These are phyloP conservation scores for Mycena floridula DNA, from an alignment of 768 basidiomycete genomes.

Conservation along the genomic window DNA sequence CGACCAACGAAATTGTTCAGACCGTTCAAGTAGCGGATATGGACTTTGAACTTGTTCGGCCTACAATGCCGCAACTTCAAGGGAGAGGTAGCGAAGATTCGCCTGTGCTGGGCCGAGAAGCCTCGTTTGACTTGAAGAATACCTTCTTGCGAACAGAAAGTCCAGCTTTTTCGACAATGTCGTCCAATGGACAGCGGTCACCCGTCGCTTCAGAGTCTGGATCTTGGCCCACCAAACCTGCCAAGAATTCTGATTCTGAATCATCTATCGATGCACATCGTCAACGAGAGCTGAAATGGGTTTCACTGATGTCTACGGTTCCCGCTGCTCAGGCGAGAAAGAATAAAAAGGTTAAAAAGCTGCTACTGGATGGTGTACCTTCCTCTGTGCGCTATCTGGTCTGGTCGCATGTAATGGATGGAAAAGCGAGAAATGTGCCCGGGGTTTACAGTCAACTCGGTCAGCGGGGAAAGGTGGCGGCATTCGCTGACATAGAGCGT, in stretches of 20 bases:
- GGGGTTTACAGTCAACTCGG: slow-evolving; percentile 62
- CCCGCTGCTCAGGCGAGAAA: slow-evolving; percentile 62
- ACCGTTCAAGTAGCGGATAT: slow-evolving; percentile 73
- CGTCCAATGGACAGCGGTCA: slow-evolving; percentile 22
- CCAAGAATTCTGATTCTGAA: slow-evolving; percentile 23
- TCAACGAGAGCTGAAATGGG: slow-evolving; percentile 73
- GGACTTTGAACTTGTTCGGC: slow-evolving; percentile 75
- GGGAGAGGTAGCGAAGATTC: slow-evolving; percentile 55
- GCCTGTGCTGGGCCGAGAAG: slow-evolving; percentile 28
- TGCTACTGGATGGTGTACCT: slow-evolving; percentile 75
- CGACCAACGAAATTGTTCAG: slow-evolving; percentile 34
- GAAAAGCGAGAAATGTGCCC: slow-evolving; percentile 61
- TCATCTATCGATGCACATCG: slow-evolving; percentile 60
- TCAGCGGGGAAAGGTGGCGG: slow-evolving; percentile 46
- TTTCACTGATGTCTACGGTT: slow-evolving; percentile 50
- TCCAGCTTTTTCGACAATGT: slow-evolving; percentile 36
- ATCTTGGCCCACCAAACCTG: slow-evolving; percentile 7
- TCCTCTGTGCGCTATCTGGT: slow-evolving; percentile 80
- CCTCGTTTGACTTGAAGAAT: slow-evolving; percentile 23
- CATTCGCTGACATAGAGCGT: slow-evolving; percentile 46
- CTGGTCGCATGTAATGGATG: slow-evolving; percentile 77
- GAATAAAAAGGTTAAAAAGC: slow-evolving; percentile 71
- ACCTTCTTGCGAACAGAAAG: slow-evolving; percentile 31
- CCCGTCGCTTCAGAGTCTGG: slow-evolving; percentile 19
- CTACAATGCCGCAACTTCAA: slow-evolving; percentile 38